Evolutionary conservation across 148 eudicot species (phyloP).

Genomic region (Chenopodium quinoa): DNA sequence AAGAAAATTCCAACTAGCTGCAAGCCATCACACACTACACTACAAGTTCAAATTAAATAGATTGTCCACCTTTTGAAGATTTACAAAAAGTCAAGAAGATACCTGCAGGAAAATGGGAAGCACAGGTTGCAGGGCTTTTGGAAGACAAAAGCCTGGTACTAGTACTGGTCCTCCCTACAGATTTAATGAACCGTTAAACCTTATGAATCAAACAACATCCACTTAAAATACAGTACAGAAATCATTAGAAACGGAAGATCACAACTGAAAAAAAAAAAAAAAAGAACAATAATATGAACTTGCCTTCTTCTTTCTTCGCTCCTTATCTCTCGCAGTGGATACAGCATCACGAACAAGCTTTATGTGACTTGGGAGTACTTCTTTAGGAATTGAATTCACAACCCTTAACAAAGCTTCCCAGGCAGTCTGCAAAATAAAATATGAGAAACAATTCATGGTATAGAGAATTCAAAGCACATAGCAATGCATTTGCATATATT

Average conservation of each 20-base stretch:
- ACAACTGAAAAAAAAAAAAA: not conserved
- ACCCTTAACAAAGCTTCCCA: conserved; percentile 96
- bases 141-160: conserved; percentile 93
- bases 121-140: conserved; percentile 92
- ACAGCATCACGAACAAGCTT: conserved; percentile 96
- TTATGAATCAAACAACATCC: not conserved
- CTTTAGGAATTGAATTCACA: conserved; percentile 78
- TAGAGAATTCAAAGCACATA: conserved; percentile 11
- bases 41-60: conserved; percentile 2
- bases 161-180: conserved; percentile 82
- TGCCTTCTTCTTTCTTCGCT: conserved; percentile 89
- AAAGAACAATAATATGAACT: conserved; percentile 8
- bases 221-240: not conserved
- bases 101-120: conserved; percentile 98
- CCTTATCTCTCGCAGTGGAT: conserved; percentile 90
- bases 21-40: not conserved
- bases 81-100: conserved; percentile 12
- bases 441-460: conserved; percentile 22
- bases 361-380: conserved; percentile 86
- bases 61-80: not conserved
- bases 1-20: not conserved
- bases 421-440: conserved; percentile 52
- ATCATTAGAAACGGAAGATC: not conserved
- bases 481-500: conserved; percentile 26
- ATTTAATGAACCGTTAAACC: conserved; percentile 3